phyloP scores from a whole-genome alignment of 2,329 filamentous ascomycete species.

The Arthrocladium fulminans region DNA sequence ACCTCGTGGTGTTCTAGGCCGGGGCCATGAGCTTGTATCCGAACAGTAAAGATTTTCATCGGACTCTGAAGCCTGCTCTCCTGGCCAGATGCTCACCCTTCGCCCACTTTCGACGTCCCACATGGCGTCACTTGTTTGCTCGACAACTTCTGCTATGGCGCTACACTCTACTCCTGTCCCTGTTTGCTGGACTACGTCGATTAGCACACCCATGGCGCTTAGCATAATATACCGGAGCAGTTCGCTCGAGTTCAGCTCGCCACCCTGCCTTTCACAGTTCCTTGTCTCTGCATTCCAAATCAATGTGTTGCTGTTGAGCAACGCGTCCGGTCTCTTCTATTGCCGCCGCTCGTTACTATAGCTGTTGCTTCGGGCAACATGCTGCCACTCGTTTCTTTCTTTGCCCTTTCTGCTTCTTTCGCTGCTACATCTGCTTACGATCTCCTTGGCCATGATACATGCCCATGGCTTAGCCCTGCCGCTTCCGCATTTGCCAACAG shows the following conservation, averaged over 20 bases:
- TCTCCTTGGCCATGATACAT: conserved; percentile 13
- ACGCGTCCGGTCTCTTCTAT: conserved; percentile 17
- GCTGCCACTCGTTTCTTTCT: conserved; percentile 18
- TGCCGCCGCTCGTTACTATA: conserved; percentile 15
- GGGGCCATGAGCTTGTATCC: too few species aligned
- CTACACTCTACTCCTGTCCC: too few species aligned
- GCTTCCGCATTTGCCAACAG: conserved; percentile 11
- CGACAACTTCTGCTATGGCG: too few species aligned
- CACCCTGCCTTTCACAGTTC: neutral
- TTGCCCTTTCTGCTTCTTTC: conserved; percentile 15
- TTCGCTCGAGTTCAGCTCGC: neutral
- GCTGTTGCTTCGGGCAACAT: conserved; percentile 18
- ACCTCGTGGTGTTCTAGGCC: too few species aligned
- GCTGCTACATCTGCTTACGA: conserved; percentile 12
- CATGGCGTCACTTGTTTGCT: too few species aligned
- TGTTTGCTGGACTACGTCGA: too few species aligned
- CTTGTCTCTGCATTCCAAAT: conserved; percentile 8
- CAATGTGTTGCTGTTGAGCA: conserved; percentile 11
- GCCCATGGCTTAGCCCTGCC: conserved; percentile 13
- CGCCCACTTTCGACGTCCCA: too few species aligned
- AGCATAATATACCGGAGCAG: neutral
- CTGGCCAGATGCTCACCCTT: too few species aligned
- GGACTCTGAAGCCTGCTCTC: too few species aligned
- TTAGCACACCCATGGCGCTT: too few species aligned
- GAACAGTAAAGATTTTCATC: too few species aligned